Evolutionary conservation across 495 filamentous ascomycete genomes (phyloP).

Genomic region (Aspergillus ostianus): DNA sequence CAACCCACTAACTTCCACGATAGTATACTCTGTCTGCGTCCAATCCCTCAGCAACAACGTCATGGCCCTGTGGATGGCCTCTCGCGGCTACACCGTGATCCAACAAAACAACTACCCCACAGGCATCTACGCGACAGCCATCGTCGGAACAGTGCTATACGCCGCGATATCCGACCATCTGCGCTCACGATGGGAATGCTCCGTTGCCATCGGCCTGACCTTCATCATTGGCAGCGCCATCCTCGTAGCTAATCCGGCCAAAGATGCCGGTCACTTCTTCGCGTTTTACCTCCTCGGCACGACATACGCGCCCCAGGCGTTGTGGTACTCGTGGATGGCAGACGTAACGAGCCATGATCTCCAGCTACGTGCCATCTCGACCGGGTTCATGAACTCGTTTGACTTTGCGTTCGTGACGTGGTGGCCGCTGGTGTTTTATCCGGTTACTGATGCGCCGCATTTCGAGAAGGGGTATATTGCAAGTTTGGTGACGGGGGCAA

Average conservation of each 20-base stretch:
- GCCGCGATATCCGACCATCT: constrained; percentile 36
- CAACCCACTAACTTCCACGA: background rate
- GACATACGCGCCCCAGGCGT: constrained; percentile 34
- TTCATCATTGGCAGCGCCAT: constrained; percentile 34
- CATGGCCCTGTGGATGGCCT: constrained; percentile 37
- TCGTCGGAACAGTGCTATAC: constrained; percentile 31
- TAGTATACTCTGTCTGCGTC: constrained; percentile 34
- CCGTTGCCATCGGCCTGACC: constrained; percentile 31
- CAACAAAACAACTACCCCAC: constrained; percentile 39
- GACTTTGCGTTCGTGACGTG: constrained; percentile 38
- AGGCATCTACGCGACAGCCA: constrained; percentile 31
- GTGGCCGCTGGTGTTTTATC: constrained; percentile 39
- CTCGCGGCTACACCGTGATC: constrained; percentile 31
- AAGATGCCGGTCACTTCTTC: constrained; percentile 30
- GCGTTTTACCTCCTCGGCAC: constrained; percentile 36
- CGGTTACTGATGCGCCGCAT: constrained; percentile 33
- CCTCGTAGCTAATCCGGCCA: constrained; percentile 25
- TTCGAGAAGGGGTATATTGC: constrained; percentile 35
- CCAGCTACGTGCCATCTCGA: constrained; percentile 34
- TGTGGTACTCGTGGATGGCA: constrained; percentile 41
- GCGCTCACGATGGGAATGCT: constrained; percentile 35
- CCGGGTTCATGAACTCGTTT: constrained; percentile 40
- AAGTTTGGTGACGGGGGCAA: constrained; percentile 30
- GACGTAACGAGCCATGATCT: constrained; percentile 35
- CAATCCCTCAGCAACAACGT: constrained; percentile 36